Conservation (phyloP, 129 eudicot species). For the carrot (Daucus carota) region DH1_v3.0 NC_030388.2:28391001-28391500, state of each 20-base stretch:
- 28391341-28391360: background rate
- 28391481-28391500: too few species aligned
- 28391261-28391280: background rate
- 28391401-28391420: background rate
- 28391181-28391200: background rate
- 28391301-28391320: background rate
- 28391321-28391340: background rate
- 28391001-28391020: background rate
- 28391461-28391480: background rate
- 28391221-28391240: background rate
- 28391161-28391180: background rate
- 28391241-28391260: background rate
- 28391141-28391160: background rate
- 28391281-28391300: background rate
- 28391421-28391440: background rate
- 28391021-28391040: background rate
- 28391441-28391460: background rate
- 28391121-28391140: background rate
- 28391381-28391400: background rate
- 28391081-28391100: background rate
- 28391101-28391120: background rate
- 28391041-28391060: background rate
- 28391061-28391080: background rate
- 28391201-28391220: background rate
- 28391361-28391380: background rate